Base-by-base conservation (phyloP, 2,329 filamentous ascomycete species). In the Dactylonectria estremocensis region DNA sequence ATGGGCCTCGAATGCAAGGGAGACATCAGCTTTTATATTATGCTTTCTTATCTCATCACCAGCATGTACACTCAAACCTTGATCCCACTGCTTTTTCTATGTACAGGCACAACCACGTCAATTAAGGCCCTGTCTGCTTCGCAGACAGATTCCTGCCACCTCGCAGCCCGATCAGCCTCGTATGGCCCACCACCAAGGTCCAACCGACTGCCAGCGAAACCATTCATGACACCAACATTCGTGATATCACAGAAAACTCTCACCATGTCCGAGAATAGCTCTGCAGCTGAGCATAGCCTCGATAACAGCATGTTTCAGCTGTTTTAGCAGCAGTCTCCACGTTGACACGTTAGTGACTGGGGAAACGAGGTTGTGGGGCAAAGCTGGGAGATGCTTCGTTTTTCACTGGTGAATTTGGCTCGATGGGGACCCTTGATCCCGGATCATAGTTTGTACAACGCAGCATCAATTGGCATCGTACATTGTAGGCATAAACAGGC, bases 261-360 rank as follows among this genome's bases (percentile, higher is more conserved):
- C 49, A 24, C 56, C 35, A 49, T 43, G 28, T 40, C 62, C 11
- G 11, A 54, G 45, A 56, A 53, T 20, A 52, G 24, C 7, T 3
- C 16, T 50, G 48, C 18, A 37, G 35, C 9, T 18, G 6, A 3
- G 18, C 58, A 62, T 45, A 56, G 50, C 64, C 53, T 11, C 52
- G 13, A 2, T n/a, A 35, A 33, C 46, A 45, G 64, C 22, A 55
- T 63, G 64, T 62, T 62, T 66, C 45, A 63, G 49, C 50, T 50
- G 4, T 56, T 52, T 33, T 13, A 3, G 18, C 18, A 13, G 10
- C 37, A 28, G n/a, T 45, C 37, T 5, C 5, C 52, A 43, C 45
- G 11, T n/a, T 22, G 59, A 46, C 58, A 66, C 58, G 64, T 53
- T 28, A 40, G 11, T n/a, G 3, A 13, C 40, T n/a, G 2, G 11